Base-by-base conservation (phyloP, 768 basidiomycete species). In the Exidia glandulosa region DNA sequence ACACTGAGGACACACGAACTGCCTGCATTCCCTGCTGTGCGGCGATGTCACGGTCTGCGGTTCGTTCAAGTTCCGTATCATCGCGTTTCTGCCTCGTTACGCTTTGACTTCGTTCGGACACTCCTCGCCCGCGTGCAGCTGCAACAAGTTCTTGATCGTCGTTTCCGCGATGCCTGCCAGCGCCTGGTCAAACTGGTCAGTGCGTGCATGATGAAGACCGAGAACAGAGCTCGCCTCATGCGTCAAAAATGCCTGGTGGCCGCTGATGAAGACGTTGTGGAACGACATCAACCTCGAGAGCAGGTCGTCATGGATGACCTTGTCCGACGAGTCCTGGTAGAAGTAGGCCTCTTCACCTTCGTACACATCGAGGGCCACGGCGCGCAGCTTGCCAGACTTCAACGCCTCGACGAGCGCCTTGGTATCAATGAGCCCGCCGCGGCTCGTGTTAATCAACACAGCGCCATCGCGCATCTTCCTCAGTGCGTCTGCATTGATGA, bases 381-480 rank as follows among this genome's bases (percentile, higher is more conserved):
- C 62, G 6, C 45, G 50, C 48, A 67, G 54, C 58, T 65, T 61
- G 19, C 62, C 64, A 31, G 32, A 56, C 58, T 64, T 62, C 52
- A 67, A 52, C 3, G 55, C 60, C n/a, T 59, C 41, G 52, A 67
- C 61, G n/a, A 67, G 64, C 54, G 66, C 66, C 25, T 45, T 56
- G 33, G 65, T 63, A 47, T 67, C 65, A 32, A 67, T 64, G 2
- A 67, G 56, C 9, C 55, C 73, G 2, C 74, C 74, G 54, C 74
- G 63, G 23, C 71, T 66, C 10, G 71, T 72, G 64, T 75, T 75
- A 41, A 74, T 60, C 30, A 74, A 47, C 13, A 73, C 60, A 14
- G 67, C 66, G 12, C 60, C 62, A 2, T 58, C 12, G 47, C 69
- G 68, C 66, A 73, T 70, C 60, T 64, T 57, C 3, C 41, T 56